Evolutionary conservation across 1,139 yeast genomes (phyloP).

Genomic region (Yamadazyma blattariae): DNA sequence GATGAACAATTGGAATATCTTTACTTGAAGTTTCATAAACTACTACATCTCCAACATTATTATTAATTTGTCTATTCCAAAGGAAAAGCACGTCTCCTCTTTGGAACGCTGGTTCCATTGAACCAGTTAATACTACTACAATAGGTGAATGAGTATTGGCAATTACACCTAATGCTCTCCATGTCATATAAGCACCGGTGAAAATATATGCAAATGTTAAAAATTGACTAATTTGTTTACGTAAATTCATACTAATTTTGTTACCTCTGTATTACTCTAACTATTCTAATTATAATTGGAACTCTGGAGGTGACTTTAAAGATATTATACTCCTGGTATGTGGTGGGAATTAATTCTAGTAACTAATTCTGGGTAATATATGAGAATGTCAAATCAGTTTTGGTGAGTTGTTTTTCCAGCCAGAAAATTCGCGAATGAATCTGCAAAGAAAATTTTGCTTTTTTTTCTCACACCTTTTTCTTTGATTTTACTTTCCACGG

Average conservation of each 20-base stretch:
- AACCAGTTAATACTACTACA: slow-evolving; percentile 95
- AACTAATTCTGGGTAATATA: too few species aligned
- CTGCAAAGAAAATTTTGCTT: too few species aligned
- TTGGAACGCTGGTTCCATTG: slow-evolving; percentile 99
- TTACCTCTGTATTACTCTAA: too few species aligned
- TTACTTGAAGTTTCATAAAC: slow-evolving; percentile 87
- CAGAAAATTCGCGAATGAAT: too few species aligned
- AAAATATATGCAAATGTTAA: slow-evolving; percentile 75
- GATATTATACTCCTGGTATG: too few species aligned
- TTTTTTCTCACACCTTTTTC: too few species aligned
- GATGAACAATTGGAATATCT: slow-evolving; percentile 90
- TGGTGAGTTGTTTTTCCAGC: too few species aligned
- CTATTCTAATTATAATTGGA: too few species aligned
- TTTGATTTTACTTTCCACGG: too few species aligned
- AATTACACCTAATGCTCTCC: slow-evolving; percentile 79
- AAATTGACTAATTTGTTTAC: slow-evolving; percentile 52
- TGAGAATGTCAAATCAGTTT: too few species aligned
- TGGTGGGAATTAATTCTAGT: too few species aligned
- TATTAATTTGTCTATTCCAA: slow-evolving; percentile 75
- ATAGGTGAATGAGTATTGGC: slow-evolving; percentile 90
- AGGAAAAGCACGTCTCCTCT: slow-evolving; percentile 91
- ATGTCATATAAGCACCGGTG: slow-evolving; percentile 86
- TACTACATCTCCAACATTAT: slow-evolving; percentile 89
- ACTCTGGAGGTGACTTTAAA: too few species aligned
- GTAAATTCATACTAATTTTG: slow-evolving; percentile 46